A percentile compares a stretch with the other conserved stretches of the same genome.
Evolutionary conservation across 148 eudicot genomes (phyloP).

Genomic region (Amaranthus hypochondriacus): DNA sequence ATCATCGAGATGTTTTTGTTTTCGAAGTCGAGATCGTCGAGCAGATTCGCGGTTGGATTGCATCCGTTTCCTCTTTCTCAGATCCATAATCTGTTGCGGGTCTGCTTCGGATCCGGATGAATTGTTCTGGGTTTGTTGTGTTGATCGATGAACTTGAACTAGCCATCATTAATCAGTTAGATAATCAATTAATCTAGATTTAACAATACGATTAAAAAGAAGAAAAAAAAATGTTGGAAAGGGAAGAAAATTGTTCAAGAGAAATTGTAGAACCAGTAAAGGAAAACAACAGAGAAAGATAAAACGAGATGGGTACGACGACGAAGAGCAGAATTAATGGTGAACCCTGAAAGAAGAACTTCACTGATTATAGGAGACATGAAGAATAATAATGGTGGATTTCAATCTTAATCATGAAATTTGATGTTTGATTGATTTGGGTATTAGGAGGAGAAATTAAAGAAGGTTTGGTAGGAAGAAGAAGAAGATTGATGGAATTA

Average conservation of each 20-base stretch:
- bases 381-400: background rate
- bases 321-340: conserved; percentile 54
- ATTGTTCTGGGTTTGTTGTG: background rate
- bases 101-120: conserved; percentile 2
- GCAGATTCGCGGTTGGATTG: conserved; percentile 73
- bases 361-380: conserved; percentile 77
- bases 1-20: conserved; percentile 58
- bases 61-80: conserved; percentile 68
- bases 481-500: background rate
- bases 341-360: conserved; percentile 65
- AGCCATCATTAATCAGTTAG: background rate
- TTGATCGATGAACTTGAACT: conserved; percentile 7
- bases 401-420: conserved; percentile 13
- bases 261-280: conserved; percentile 87
- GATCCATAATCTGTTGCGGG: conserved; percentile 18
- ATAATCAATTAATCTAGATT: background rate
- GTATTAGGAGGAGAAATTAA: background rate
- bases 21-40: conserved; percentile 50
- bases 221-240: background rate
- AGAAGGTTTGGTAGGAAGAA: background rate
- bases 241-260: conserved; percentile 30
- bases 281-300: conserved; percentile 72
- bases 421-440: background rate
- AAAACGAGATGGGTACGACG: conserved; percentile 64
- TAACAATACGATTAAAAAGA: background rate